Evolutionary conservation across 2,329 filamentous ascomycete species (phyloP), one percentile per base, ranked within the genome.

Genomic region (Volutella citrinella): DNA sequence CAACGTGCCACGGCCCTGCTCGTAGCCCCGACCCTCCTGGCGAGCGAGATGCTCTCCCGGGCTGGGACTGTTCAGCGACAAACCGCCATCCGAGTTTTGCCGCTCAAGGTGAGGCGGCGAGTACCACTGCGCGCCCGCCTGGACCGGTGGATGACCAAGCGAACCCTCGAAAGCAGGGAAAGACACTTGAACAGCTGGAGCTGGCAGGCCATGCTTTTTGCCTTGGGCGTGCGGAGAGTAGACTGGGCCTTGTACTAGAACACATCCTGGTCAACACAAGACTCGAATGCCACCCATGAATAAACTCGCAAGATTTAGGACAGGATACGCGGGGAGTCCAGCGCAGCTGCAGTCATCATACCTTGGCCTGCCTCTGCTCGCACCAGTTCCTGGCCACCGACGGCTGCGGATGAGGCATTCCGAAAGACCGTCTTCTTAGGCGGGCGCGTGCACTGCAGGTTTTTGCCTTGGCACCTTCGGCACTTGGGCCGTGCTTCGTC

Each of bases 401-500:
- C 59, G 7, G 49, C 52, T 20, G 53, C 55, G 2, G 51, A 46
- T 0, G 60, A 56, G 10, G 58, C 54, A 26, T 64, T 60, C 6
- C 57, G 56, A 42, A 66, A 66, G 6, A 65, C 55, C 1, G 59
- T 62, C 42, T 51, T 55, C 25, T 55, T 60, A 1, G 46, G 47
- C 2, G 63, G 63, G 1, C 60, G 53, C 1, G 52, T 48, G 32
- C 63, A 66, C 0, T 54, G 43, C 7, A 66, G 42, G 12, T 54
- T 46, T 26, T 61, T 64, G 8, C 40, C 31, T 22, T 54, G 42
- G 26, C 63, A 66, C 4, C 60, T 49, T 11, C 56, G 51, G 32
- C 63, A 66, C 24, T 45, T 54, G 4, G 63, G 63, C 3, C 52
- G 54, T n/a, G 55, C 54, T 34, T 66, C 61, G 25, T 66, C 63